Evolutionary conservation across 2,329 filamentous ascomycete species (phyloP), one percentile per base, ranked within the genome.

Genomic region (Dactylellina haptotyla): DNA sequence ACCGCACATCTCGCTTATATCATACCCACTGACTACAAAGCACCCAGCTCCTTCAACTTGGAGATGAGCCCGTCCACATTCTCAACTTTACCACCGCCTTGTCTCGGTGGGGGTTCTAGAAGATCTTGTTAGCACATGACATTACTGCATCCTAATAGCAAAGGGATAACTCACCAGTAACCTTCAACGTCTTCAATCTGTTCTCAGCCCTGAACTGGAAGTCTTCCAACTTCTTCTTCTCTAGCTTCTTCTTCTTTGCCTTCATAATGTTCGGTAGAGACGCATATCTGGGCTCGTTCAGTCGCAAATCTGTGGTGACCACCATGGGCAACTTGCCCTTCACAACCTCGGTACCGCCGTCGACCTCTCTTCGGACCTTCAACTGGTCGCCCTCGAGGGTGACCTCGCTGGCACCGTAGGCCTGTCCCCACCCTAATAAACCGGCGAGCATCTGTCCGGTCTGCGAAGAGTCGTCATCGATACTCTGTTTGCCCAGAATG

Each of bases 251-350:
- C 91, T 98, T 99, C 90, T 99, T 99, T 59, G 95, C 95, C 89
- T 98, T 99, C 95, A 99, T 99, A 77, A 99, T 98, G 81, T 98
- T 98, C 56, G 93, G 94, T 87, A 99, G 82, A 82, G 88, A 97
- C 20, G 94, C 95, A 81, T 97, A 99, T 76, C 95, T 85, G 71
- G 95, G 95, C 87, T 96, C 92, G 80, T 99, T 99, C 81, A 99
- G 84, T 58, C 95, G 85, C 83, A 99, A 82, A 84, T 99, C 95
- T 75, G 95, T 97, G 75, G 95, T 99, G 78, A 99, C 91, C 58
- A 99, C 84, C 88, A 98, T 89, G 0, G 95, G 95, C 82, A 99
- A 83, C 84, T 90, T 91, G 0, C 91, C 89, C 81, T 86, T 86
- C 63, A 99, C 84, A 75, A 93, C 97, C 86, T 98, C 95, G 37